Percentiles rank a stretch among this genome's conserved stretches.
Conservation (phyloP, 2,329 filamentous ascomycete genomes). For the Zasmidium angulare region DNA sequence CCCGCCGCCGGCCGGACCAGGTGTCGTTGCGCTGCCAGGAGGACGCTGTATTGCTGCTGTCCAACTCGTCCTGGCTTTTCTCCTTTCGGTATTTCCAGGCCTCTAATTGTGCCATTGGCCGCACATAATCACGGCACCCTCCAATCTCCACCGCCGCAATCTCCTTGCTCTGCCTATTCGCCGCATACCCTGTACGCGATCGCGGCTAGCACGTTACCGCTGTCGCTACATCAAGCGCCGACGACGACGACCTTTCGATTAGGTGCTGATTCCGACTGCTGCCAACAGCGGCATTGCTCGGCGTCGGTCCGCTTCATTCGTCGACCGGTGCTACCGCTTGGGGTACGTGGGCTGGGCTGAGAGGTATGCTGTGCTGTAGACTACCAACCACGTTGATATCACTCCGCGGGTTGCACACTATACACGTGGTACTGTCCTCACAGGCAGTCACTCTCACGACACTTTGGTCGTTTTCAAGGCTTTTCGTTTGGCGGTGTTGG, state of each 20-base stretch:
- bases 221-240: constrained; percentile 11
- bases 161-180: constrained; percentile 13
- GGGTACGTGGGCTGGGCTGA: constrained; percentile 9
- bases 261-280: background rate
- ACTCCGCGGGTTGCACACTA: background rate
- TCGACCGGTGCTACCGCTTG: constrained; percentile 6
- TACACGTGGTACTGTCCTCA: background rate
- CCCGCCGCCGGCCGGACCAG: constrained; percentile 16
- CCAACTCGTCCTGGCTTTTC: constrained; percentile 10
- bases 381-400: constrained; percentile 3
- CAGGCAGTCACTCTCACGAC: background rate
- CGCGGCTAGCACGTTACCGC: constrained; percentile 6
- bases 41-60: constrained; percentile 6
- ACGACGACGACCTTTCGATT: background rate
- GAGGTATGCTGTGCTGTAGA: constrained; percentile 16
- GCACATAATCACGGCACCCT: constrained; percentile 14
- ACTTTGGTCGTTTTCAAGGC: background rate
- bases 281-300: constrained; percentile 8
- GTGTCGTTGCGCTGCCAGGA: constrained; percentile 9
- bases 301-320: constrained; percentile 6
- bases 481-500: too few species aligned
- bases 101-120: constrained; percentile 22
- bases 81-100: constrained; percentile 4
- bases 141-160: constrained; percentile 18
- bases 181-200: constrained; percentile 9